These are phyloP conservation scores for Neospermospora avenae DNA, from an alignment of 2,329 filamentous ascomycete species.

Conservation along the genomic window DNA sequence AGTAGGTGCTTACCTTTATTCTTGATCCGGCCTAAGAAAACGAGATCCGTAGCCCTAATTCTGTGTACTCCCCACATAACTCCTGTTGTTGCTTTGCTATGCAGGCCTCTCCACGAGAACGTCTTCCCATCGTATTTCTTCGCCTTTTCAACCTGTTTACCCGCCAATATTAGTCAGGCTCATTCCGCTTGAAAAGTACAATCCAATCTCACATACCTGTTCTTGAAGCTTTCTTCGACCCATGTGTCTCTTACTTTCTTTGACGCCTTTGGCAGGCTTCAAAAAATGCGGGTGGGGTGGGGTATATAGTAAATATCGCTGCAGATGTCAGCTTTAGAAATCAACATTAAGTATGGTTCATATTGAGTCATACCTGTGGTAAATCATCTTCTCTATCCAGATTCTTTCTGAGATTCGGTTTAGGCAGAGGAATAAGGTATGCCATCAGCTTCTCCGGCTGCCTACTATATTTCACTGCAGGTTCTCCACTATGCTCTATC, in stretches of 20 bases:
- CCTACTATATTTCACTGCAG: conserved; percentile 8
- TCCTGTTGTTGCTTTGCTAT: conserved; percentile 14
- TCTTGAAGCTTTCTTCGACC: conserved; percentile 14
- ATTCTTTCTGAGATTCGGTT: conserved; percentile 7
- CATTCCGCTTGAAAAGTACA: background rate
- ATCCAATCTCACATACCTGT: conserved; percentile 6
- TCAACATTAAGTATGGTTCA: background rate
- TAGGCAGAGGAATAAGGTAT: conserved; percentile 18
- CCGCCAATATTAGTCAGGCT: background rate
- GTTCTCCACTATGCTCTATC: background rate
- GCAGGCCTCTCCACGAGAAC: conserved; percentile 9
- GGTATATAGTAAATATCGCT: conserved; percentile 18
- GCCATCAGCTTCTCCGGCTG: conserved; percentile 13
- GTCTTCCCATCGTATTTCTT: conserved; percentile 19
- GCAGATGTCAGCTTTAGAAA: background rate
- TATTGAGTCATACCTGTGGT: background rate
- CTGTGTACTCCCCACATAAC: conserved; percentile 12
- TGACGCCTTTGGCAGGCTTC: conserved; percentile 13
- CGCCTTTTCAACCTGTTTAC: conserved; percentile 15
- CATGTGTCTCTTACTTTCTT: conserved; percentile 12
- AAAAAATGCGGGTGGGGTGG: conserved; percentile 15
- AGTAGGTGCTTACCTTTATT: conserved; percentile 10
- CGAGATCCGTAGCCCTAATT: conserved; percentile 18
- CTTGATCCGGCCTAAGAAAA: conserved; percentile 14
- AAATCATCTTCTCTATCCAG: background rate